Conservation (phyloP, 2,329 filamentous ascomycete species). For the Colletotrichum costaricense region DNA sequence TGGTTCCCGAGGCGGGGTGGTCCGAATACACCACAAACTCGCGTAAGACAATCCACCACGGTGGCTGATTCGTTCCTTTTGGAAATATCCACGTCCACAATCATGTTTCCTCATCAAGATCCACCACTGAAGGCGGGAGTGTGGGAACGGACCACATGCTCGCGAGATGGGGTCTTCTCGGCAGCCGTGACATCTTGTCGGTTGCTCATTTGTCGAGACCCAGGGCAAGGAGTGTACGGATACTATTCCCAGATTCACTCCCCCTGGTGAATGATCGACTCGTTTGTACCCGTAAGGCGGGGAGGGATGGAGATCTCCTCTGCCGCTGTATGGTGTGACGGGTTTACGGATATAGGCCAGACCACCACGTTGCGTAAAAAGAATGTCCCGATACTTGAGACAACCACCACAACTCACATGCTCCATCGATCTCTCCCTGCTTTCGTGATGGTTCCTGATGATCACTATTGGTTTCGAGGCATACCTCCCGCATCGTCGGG, state of each 20-base stretch:
- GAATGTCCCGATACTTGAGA: neutral
- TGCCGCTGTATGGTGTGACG: neutral
- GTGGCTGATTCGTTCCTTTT: neutral
- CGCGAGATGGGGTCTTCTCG: neutral
- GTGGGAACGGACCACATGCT: neutral
- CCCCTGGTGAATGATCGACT: neutral
- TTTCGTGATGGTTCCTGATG: neutral
- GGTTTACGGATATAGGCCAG: no score
- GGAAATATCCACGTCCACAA: neutral
- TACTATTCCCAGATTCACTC: neutral
- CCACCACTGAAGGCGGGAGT: neutral
- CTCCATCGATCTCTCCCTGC: neutral
- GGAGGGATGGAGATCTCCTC: neutral
- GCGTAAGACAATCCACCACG: neutral
- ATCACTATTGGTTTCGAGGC: neutral
- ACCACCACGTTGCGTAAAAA: neutral
- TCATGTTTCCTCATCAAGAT: neutral
- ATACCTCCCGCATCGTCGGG: neutral
- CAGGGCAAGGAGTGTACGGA: no score
- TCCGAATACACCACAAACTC: neutral
- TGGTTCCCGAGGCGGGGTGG: neutral
- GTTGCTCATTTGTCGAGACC: neutral
- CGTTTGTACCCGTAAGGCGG: neutral
- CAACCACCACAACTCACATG: neutral
- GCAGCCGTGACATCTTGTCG: neutral